A percentile compares a stretch with the other conserved stretches of the same genome.
phyloP scores from a whole-genome alignment of 768 basidiomycete genomes.

The Tricholoma furcatifolium region DNA sequence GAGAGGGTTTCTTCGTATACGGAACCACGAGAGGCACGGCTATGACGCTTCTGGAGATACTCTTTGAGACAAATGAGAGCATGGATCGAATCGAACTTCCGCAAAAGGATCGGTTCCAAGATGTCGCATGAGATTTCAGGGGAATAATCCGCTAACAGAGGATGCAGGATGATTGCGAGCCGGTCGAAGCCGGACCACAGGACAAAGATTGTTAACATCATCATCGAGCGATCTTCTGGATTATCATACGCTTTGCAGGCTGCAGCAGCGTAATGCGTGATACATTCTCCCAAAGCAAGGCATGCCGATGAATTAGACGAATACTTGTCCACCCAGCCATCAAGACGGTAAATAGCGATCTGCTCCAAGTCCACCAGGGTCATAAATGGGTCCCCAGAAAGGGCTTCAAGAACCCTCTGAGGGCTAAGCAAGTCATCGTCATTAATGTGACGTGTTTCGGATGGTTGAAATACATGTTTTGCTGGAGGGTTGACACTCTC shows the following conservation, averaged over 20 bases:
- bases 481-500: background rate
- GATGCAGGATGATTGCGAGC: slow-evolving; percentile 27
- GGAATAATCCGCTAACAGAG: slow-evolving; percentile 42
- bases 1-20: slow-evolving; percentile 28
- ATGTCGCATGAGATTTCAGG: slow-evolving; percentile 40
- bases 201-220: slow-evolving; percentile 45
- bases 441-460: slow-evolving; percentile 17
- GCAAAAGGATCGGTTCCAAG: slow-evolving; percentile 42
- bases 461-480: slow-evolving; percentile 16
- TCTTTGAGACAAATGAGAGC: slow-evolving; percentile 24
- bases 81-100: slow-evolving; percentile 22
- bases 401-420: background rate
- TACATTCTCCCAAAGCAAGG: slow-evolving; percentile 25
- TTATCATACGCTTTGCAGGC: slow-evolving; percentile 30
- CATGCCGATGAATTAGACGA: slow-evolving; percentile 11
- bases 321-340: slow-evolving; percentile 29
- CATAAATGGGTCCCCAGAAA: slow-evolving; percentile 8
- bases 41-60: slow-evolving; percentile 31
- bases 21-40: slow-evolving; percentile 20
- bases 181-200: slow-evolving; percentile 50
- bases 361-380: slow-evolving; percentile 38
- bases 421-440: slow-evolving; percentile 9
- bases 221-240: slow-evolving; percentile 38
- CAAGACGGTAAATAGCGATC: slow-evolving; percentile 27
- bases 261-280: slow-evolving; percentile 21